These are phyloP conservation scores for Gonium pectorale DNA, from an alignment of 139 green algal species.

Conservation along the genomic window DNA sequence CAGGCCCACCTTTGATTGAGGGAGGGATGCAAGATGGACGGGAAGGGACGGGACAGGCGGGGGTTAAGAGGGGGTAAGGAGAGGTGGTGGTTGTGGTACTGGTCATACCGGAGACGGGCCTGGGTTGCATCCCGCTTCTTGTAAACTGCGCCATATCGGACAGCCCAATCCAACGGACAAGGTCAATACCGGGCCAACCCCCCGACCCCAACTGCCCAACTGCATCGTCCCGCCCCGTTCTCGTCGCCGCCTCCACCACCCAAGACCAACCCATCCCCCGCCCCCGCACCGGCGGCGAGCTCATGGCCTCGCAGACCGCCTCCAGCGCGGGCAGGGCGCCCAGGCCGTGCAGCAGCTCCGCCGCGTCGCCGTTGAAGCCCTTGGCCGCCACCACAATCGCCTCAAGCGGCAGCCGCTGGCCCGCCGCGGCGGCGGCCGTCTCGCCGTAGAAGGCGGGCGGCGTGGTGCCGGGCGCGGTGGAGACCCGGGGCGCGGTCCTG, in stretches of 20 bases:
- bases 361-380: conserved; percentile 36
- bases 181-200: neutral
- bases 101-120: neutral
- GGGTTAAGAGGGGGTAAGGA: neutral
- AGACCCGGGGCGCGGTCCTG: conserved; percentile 4
- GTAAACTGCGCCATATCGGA: neutral
- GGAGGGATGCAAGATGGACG: neutral
- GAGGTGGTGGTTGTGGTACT: neutral
- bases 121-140: neutral
- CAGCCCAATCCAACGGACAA: neutral
- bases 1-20: too few relatives aligned
- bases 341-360: conserved; percentile 40
- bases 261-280: neutral
- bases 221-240: neutral
- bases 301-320: conserved; percentile 38
- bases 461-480: neutral
- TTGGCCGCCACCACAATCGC: conserved; percentile 35
- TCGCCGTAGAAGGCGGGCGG: conserved; percentile 20
- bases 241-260: neutral
- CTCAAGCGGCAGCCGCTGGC: conserved; percentile 33
- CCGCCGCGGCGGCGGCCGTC: conserved; percentile 12
- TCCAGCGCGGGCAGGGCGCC: conserved; percentile 33
- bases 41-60: neutral
- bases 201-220: neutral
- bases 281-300: conserved; percentile 10